Evolutionary conservation across 345 rosid species (phyloP).

Genomic region (Geranium brycei): DNA sequence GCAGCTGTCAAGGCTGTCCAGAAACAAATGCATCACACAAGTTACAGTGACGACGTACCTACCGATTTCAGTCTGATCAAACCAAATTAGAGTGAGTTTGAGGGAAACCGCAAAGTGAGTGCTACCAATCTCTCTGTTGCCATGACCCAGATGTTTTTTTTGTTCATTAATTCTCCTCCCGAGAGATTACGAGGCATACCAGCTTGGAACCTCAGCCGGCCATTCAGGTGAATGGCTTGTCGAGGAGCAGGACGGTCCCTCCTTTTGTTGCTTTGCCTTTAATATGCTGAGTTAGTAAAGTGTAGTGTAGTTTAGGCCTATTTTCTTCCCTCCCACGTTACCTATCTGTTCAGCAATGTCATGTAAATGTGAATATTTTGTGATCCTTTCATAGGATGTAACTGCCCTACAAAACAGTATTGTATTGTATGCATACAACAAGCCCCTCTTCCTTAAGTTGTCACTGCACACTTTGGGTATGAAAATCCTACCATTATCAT

Average conservation of each 20-base stretch:
- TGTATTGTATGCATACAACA: no score
- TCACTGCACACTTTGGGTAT: no score
- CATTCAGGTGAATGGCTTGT: constrained; percentile 9
- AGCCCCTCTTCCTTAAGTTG: no score
- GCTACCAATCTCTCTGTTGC: constrained; percentile 1
- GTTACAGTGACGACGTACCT: constrained; percentile 12
- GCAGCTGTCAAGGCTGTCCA: constrained; percentile 72
- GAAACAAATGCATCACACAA: constrained; percentile 30
- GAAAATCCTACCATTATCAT: no score
- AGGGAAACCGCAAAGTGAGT: constrained; percentile 1
- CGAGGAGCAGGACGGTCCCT: constrained; percentile 26
- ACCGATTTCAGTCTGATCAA: constrained; percentile 3
- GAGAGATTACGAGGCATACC: neutral
- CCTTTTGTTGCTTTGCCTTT: no score
- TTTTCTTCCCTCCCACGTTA: no score
- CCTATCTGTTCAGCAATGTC: no score
- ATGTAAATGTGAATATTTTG: neutral
- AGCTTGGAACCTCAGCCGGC: constrained; percentile 25
- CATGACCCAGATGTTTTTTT: neutral
- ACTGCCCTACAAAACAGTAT: no score
- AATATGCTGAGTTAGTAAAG: no score
- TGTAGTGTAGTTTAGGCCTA: neutral
- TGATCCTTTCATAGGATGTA: neutral
- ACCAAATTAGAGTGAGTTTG: neutral
- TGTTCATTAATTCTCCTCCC: neutral